phyloP scores from a whole-genome alignment of 805 yeast genomes.

The Metschnikowia kofuensis region DNA sequence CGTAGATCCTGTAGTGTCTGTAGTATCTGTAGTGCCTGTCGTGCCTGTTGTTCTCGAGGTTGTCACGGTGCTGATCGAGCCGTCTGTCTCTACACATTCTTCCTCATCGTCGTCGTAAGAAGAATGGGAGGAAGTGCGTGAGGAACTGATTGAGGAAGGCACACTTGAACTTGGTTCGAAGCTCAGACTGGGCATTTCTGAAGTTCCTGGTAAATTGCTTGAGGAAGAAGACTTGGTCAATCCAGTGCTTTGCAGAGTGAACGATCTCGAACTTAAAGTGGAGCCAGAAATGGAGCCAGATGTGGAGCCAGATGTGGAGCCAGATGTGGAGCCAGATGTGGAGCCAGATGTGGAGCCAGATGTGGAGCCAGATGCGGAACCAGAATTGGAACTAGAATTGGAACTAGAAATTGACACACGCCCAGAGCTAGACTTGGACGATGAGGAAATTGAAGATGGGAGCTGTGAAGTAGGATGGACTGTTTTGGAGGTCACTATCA shows the following conservation, averaged over 20 bases:
- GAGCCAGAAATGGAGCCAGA: too few species aligned
- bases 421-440: neutral
- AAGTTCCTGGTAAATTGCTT: neutral
- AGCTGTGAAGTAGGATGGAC: neutral
- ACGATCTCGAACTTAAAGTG: too few species aligned
- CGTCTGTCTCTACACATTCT: constrained; percentile 5
- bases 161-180: too few species aligned
- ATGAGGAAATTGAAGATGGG: neutral
- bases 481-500: constrained; percentile 3
- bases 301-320: too few species aligned
- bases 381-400: neutral
- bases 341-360: too few species aligned
- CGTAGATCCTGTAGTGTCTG: neutral
- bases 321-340: too few species aligned
- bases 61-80: constrained; percentile 1
- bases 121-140: too few species aligned
- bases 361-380: too few species aligned
- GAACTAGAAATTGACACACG: neutral
- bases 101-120: constrained; percentile 3
- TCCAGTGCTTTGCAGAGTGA: too few species aligned
- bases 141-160: too few species aligned
- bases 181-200: neutral
- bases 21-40: neutral
- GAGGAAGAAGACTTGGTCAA: neutral
- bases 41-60: neutral